These are phyloP conservation scores for Camellia sinensis DNA, from an alignment of 148 eudicot genomes.

Conservation along the genomic window DNA sequence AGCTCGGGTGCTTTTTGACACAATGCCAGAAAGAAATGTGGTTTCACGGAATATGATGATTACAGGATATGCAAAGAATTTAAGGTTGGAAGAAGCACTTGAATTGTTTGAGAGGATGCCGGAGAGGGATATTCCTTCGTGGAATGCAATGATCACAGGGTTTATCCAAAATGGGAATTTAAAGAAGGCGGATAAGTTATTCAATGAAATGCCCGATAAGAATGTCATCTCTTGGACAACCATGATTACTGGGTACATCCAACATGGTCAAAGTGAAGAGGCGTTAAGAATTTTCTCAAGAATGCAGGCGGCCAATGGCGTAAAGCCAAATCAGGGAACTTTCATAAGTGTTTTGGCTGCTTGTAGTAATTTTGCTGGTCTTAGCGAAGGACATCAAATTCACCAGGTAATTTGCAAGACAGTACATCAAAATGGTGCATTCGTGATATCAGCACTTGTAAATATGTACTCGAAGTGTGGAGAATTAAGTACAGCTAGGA, in stretches of 20 bases:
- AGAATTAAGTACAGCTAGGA: constrained; percentile 26
- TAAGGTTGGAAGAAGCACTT: constrained; percentile 26
- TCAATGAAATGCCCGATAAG: constrained; percentile 25
- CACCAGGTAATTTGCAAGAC: constrained; percentile 41
- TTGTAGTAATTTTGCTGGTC: constrained; percentile 38
- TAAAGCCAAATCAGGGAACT: constrained; percentile 37
- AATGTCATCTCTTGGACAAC: constrained; percentile 42
- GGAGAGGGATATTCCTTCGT: constrained; percentile 26
- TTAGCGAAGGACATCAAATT: constrained; percentile 33
- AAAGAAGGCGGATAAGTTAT: constrained; percentile 22
- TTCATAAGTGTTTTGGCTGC: constrained; percentile 34
- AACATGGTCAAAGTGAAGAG: constrained; percentile 30
- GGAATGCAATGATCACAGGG: constrained; percentile 38
- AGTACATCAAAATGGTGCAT: constrained; percentile 21
- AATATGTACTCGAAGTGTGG: constrained; percentile 42
- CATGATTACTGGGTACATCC: constrained; percentile 33
- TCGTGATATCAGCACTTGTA: constrained; percentile 32
- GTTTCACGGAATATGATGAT: constrained; percentile 30
- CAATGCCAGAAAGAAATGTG: constrained; percentile 19
- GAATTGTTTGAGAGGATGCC: constrained; percentile 35
- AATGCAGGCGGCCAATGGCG: constrained; percentile 18
- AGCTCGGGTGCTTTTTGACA: constrained; percentile 25
- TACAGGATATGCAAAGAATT: constrained; percentile 25
- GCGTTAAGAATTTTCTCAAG: constrained; percentile 25
- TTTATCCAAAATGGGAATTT: constrained; percentile 26